phyloP scores from a whole-genome alignment of 2,329 filamentous ascomycete genomes.

The Fusarium vanettenii region DNA sequence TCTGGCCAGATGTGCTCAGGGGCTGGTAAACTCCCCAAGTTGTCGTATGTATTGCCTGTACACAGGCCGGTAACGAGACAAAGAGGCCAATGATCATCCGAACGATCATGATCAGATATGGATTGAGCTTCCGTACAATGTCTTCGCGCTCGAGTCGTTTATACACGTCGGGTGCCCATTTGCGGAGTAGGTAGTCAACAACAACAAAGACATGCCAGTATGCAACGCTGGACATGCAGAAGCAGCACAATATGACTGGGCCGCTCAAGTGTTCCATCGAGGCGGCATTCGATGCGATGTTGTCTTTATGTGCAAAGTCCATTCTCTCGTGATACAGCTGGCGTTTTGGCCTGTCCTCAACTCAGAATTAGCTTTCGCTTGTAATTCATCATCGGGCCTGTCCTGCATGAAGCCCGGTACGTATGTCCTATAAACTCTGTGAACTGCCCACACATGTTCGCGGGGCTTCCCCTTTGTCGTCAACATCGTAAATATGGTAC shows the following conservation, averaged over 20 bases:
- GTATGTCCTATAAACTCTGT: not conserved
- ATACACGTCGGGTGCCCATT: constrained; percentile 20
- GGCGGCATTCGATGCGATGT: not conserved
- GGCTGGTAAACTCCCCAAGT: constrained; percentile 34
- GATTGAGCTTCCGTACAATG: constrained; percentile 24
- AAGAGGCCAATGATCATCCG: constrained; percentile 45
- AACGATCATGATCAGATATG: constrained; percentile 28
- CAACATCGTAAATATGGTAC: not conserved
- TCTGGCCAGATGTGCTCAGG: constrained; percentile 31
- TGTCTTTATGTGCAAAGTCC: not conserved
- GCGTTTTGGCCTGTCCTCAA: not conserved
- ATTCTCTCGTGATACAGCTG: not conserved
- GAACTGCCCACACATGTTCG: not conserved
- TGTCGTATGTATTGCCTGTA: constrained; percentile 32
- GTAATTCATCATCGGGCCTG: not conserved
- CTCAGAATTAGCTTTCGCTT: not conserved
- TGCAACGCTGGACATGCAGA: constrained; percentile 24
- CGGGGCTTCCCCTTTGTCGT: not conserved
- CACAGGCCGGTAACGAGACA: constrained; percentile 32
- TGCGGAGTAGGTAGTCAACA: constrained; percentile 22
- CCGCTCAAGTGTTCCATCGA: constrained; percentile 24
- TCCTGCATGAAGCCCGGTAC: not conserved
- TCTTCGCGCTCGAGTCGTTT: constrained; percentile 21
- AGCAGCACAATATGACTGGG: constrained; percentile 29
- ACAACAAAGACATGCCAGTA: constrained; percentile 37